phyloP scores from a whole-genome alignment of 177 flowering plant genomes.

The Telopea speciosissima region DNA sequence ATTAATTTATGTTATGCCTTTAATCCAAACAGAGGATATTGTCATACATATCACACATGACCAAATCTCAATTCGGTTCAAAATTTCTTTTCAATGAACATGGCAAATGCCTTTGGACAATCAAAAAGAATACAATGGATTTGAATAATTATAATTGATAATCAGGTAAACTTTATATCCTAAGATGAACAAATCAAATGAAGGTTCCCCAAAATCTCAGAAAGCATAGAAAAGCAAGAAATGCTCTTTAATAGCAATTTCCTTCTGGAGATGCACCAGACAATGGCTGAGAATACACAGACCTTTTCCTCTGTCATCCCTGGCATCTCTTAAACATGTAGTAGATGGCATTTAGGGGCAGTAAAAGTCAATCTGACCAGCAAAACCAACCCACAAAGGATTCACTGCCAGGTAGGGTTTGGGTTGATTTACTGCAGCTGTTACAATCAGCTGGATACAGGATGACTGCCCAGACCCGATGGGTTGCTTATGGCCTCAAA shows the following conservation, averaged over 20 bases:
- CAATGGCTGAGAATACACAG: too few relatives aligned
- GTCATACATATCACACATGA: neutral
- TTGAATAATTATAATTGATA: neutral
- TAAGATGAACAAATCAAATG: neutral
- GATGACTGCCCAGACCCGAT: neutral
- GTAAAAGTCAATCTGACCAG: neutral
- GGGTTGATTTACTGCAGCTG: too few relatives aligned
- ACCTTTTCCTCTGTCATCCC: too few relatives aligned
- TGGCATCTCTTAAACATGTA: too few relatives aligned
- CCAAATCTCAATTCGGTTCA: neutral
- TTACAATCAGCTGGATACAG: neutral
- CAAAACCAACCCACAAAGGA: neutral
- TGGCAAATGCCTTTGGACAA: neutral
- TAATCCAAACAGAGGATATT: neutral
- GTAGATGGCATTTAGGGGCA: neutral
- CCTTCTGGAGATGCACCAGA: too few relatives aligned
- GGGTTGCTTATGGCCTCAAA: neutral
- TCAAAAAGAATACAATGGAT: neutral
- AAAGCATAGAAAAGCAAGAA: too few relatives aligned
- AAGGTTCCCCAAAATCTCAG: too few relatives aligned
- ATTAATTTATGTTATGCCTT: neutral
- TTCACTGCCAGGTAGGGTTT: neutral
- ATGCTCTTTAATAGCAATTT: too few relatives aligned
- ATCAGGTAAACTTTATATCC: neutral
- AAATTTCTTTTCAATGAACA: neutral